These are phyloP conservation scores for Aphanocladium album DNA, from an alignment of 2,329 filamentous ascomycete species.

Conservation along the genomic window DNA sequence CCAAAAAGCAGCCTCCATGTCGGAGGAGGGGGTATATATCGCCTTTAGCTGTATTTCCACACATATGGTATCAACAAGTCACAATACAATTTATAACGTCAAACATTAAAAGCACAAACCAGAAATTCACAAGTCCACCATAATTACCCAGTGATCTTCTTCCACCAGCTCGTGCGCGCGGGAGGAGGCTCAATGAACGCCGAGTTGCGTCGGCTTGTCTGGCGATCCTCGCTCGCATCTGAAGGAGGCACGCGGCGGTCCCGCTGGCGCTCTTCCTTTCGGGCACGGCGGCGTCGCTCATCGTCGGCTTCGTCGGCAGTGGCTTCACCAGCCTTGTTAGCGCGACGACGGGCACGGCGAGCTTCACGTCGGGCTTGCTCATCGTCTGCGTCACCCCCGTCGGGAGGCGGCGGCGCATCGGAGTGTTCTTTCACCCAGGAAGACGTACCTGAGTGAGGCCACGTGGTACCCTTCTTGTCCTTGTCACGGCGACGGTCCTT, in stretches of 20 bases:
- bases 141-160: slow-evolving; percentile 14
- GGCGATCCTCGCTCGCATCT: slow-evolving; percentile 10
- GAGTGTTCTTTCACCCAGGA: slow-evolving; percentile 63
- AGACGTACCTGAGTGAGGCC: slow-evolving; percentile 60
- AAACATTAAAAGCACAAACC: not conserved
- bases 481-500: slow-evolving; percentile 34
- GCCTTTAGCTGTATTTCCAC: not conserved
- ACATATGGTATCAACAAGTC: not conserved
- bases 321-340: slow-evolving; percentile 33
- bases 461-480: slow-evolving; percentile 35
- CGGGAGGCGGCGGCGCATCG: slow-evolving; percentile 55
- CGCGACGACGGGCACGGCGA: slow-evolving; percentile 40
- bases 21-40: slow-evolving; percentile 3
- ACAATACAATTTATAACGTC: slow-evolving; percentile 9
- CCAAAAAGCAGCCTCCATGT: not conserved
- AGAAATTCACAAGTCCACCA: not conserved
- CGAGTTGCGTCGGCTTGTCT: slow-evolving; percentile 6
- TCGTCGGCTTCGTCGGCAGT: slow-evolving; percentile 41
- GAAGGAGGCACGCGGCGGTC: slow-evolving; percentile 16
- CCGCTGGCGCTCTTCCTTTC: slow-evolving; percentile 39
- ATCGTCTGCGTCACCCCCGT: slow-evolving; percentile 37
- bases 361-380: slow-evolving; percentile 47
- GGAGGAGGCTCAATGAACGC: slow-evolving; percentile 4
- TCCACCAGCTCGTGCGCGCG: slow-evolving; percentile 13
- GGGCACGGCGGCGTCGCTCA: slow-evolving; percentile 36